A percentile compares a stretch with the other conserved stretches of the same genome.
These are phyloP conservation scores for Xylaria sp. DNA, from an alignment of 2,329 filamentous ascomycete species.

Conservation along the genomic window DNA sequence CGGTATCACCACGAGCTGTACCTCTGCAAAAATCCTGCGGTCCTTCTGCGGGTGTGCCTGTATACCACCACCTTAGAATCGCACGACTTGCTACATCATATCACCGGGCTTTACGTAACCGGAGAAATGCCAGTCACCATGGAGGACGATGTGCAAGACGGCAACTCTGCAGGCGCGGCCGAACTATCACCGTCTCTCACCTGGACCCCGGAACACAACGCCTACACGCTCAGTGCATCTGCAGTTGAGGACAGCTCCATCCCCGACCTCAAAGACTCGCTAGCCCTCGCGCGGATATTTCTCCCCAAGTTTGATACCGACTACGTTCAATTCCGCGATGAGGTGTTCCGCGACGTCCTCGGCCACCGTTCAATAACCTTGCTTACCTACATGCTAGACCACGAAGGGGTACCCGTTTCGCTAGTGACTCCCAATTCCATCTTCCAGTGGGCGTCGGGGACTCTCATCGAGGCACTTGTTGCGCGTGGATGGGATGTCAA, in stretches of 20 bases:
- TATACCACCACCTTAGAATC: too few relatives aligned
- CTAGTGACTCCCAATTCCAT: background rate
- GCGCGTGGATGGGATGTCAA: slow-evolving; percentile 5
- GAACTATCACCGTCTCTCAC: background rate
- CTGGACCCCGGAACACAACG: background rate
- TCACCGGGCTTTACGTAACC: too few relatives aligned
- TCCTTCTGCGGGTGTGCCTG: too few relatives aligned
- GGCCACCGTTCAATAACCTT: background rate
- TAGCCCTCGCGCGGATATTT: background rate
- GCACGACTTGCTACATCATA: too few relatives aligned
- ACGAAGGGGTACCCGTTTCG: slow-evolving; percentile 1
- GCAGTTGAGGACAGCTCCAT: background rate
- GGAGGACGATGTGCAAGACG: background rate
- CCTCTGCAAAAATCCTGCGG: too few relatives aligned
- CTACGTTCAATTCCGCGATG: slow-evolving; percentile 1
- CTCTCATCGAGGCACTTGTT: slow-evolving; percentile 5
- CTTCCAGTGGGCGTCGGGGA: background rate
- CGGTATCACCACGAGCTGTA: too few relatives aligned
- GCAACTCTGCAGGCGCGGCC: background rate
- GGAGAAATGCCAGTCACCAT: too few relatives aligned
- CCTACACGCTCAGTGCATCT: background rate
- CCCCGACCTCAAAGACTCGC: background rate
- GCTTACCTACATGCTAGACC: slow-evolving; percentile 7
- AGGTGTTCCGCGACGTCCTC: slow-evolving; percentile 1
- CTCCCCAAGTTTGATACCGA: background rate